Evolutionary conservation across 495 filamentous ascomycete genomes (phyloP), one percentile per base, ranked within the genome.

Genomic region (Penicillium pulvis): DNA sequence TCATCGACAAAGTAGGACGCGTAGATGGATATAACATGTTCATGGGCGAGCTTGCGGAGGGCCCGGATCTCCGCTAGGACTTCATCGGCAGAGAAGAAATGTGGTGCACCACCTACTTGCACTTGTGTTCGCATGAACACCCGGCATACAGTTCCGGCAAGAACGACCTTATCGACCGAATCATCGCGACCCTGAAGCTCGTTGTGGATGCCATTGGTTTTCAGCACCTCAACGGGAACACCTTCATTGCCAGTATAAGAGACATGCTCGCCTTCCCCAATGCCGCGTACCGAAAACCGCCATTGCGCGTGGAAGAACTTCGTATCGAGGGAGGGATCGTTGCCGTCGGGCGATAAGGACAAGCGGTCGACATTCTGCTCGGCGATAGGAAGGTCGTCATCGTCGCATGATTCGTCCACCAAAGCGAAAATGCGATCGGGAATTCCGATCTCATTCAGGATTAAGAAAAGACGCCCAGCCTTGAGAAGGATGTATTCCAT

Each of bases 401-500:
- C 93, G 62, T 95, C 91, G 79, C 88, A 91, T 5, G 90, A 93
- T 56, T 89, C 85, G 67, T 96, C 91, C 46, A 96, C 86, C 42
- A 93, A 76, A 17, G 85, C 83, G 64, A 97, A 97, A 50, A 97
- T 95, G 71, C 88, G 88, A 57, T 91, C 87, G 0, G 93, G 87
- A 12, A 91, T 83, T 0, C 88, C 90, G 50, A 96, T 79, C 56
- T 93, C 88, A 42, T 86, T 79, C 33, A 97, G 81, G 33, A 92
- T 90, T 33, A 98, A 80, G 62, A 96, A 98, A 53, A 96, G 81
- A 55, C 86, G 83, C 60, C 83, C 88, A 4, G 90, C 87, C 63
- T 87, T 89, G 58, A 88, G 75, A 51, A 95, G 77, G 57, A 98
- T 95, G 90, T 90, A 95, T 62, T 97, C 93, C 72, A 91, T 86